phyloP scores from a whole-genome alignment of 257 asterid species.

The Lithospermum erythrorhizon region DNA sequence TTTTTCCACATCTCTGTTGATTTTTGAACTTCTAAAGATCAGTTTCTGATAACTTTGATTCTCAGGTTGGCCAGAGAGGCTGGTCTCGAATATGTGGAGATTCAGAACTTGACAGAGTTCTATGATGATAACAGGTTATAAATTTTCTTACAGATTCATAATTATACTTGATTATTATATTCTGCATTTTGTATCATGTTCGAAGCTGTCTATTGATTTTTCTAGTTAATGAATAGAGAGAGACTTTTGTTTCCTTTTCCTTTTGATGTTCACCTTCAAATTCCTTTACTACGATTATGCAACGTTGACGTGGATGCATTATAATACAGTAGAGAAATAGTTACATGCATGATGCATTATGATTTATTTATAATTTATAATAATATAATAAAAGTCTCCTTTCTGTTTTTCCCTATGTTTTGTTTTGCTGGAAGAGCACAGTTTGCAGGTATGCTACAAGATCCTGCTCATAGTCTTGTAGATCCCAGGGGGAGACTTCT shows the following conservation, averaged over 20 bases:
- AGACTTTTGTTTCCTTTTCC: too few relatives aligned
- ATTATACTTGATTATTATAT: neutral
- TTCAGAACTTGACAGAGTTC: slow-evolving; percentile 88
- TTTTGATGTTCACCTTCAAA: too few relatives aligned
- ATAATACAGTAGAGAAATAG: too few relatives aligned
- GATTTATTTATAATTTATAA: too few relatives aligned
- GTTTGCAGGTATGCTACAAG: slow-evolving; percentile 66
- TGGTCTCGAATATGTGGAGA: slow-evolving; percentile 81
- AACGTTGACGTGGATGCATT: too few relatives aligned
- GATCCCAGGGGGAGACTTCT: slow-evolving; percentile 92
- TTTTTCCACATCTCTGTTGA: too few relatives aligned
- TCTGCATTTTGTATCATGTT: neutral
- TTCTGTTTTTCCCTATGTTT: slow-evolving; percentile 10
- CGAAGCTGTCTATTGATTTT: neutral
- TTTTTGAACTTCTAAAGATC: slow-evolving; percentile 1
- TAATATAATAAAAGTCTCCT: neutral
- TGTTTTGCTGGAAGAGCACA: slow-evolving; percentile 38
- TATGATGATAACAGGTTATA: slow-evolving; percentile 80
- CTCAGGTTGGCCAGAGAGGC: slow-evolving; percentile 96
- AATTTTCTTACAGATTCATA: neutral
- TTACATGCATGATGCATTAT: too few relatives aligned
- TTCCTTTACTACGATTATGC: too few relatives aligned
- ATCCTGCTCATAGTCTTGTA: slow-evolving; percentile 57
- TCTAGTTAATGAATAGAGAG: too few relatives aligned
- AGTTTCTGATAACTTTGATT: slow-evolving; percentile 14